Evolutionary conservation across 305 asterid species (phyloP), one percentile per base, ranked within the genome.

Genomic region (Fraxinus paxiana): DNA sequence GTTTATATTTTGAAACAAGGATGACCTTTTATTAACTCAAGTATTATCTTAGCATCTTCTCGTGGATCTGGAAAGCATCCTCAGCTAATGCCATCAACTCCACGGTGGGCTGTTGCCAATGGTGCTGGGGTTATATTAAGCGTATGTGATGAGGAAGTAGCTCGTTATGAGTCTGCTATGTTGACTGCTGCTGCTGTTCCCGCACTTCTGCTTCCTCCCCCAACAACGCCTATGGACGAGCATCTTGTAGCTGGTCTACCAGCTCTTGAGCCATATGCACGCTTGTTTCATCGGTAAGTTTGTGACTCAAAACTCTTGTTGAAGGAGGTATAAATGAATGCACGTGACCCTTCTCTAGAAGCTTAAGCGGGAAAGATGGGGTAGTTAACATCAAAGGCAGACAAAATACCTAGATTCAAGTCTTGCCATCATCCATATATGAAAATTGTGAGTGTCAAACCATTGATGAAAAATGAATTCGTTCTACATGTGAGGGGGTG

Each of bases 61-160:
- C 93, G 97, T 86, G 99, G 98, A 80, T 96, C 99, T 77, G 98
- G 99, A 89, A 96, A 96, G 90, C 99, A 96, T 89, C 99, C 98
- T 73, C 98, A 96, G 87, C 92, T 96, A 73, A 86, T 96, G 87
- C 99, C 97, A 79, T 90, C 99, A 74, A 94, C 98, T 79, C 99
- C 99, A 6, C 89, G 99, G 87, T 96, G 99, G 99, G 99, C 99
- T 28, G 98, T 93, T 88, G 99, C 99, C 83, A 96, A 96, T 87
- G 99, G 98, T 26, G 99, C 99, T 81, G 99, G 99, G 83, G 99
- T 96, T 69, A 96, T 96, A 86, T 91, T 96, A 75, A 96, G 99
- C 84, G 99, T 96, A 82, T 96, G 99, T 84, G 99, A 96, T 8
- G 99, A 94, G 81, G 99, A 96, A 93, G 99, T 93, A 79, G 91